Evolutionary conservation across 352 stramenopile species (phyloP), one percentile per base, ranked within the genome.

Genomic region (Phytopythium mirpurense): DNA sequence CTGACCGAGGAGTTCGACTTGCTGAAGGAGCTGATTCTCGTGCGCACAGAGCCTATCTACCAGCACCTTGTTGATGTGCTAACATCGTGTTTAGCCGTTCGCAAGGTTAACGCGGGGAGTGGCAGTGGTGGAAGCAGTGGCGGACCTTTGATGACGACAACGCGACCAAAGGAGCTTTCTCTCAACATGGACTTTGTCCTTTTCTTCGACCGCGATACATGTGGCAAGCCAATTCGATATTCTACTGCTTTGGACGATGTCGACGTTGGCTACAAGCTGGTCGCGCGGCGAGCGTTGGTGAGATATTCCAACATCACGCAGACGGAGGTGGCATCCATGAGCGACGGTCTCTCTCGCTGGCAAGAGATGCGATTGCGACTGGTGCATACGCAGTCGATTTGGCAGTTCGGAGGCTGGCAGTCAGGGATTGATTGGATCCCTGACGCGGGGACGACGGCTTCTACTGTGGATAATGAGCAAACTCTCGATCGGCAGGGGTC

Each of bases 11-110:
- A 89, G 38, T 69, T 68, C 24, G 57, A 74, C 9, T 48, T 86
- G 3, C 62, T 93, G 11, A 74, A 81, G n/a, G 79, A 93, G 35
- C 32, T 90, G 18, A 74, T 93, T n/a, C 18, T 89, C 16, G 48
- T 66, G 7, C 72, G 76, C 41, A 88, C 82, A 1, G 73, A 90
- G 47, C 54, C 78, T 0, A 87, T 88, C 26, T 69, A 81, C 36
- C 59, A 70, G 1, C 72, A 85, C 41, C 54, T 87, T 5, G 58
- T 73, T 5, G 78, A 93, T 4, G 70, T 86, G 1, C 34, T 90
- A 11, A 45, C 63, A n/a, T 72, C 75, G 1, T 82, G 72, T 27
- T 29, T 80, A 24, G 63, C 53, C 15, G 18, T 93, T 21, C 71
- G 74, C 27, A 79, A 77, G 21, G 47, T 66, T 29, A 70, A 60